A percentile compares a stretch with the other conserved stretches of the same genome.
These are phyloP conservation scores for Amphicarpaea edgeworthii DNA, from an alignment of 306 rosid species.

Conservation along the genomic window DNA sequence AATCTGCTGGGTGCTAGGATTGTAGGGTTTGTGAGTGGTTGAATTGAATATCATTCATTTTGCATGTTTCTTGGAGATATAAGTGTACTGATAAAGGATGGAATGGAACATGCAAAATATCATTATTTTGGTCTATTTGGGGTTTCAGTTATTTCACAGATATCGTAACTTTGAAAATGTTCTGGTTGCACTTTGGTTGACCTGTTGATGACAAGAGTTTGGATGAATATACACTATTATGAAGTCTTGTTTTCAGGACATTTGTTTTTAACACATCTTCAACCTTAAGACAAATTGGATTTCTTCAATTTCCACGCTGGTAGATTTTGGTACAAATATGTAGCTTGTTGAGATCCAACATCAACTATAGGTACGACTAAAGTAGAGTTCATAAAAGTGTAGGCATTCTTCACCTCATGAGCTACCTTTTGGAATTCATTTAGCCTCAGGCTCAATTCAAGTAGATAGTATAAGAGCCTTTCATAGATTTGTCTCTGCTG, in stretches of 20 bases:
- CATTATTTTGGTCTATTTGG: not conserved
- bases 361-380: not conserved
- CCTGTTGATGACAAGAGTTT: not conserved
- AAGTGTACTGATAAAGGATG: no score
- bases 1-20: slow-evolving; percentile 4
- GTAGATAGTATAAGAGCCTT: no score
- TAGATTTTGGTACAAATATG: not conserved
- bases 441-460: no score
- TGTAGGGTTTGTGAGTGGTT: not conserved
- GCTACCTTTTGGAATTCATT: not conserved
- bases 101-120: not conserved
- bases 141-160: no score
- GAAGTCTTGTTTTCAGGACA: slow-evolving; percentile 1
- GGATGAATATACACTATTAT: not conserved
- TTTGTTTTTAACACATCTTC: not conserved
- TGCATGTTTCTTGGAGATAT: not conserved
- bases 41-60: not conserved
- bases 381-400: not conserved
- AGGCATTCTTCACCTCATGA: not conserved
- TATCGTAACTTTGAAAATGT: slow-evolving; percentile 23
- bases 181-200: not conserved
- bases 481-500: no score
- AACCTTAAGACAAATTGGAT: not conserved
- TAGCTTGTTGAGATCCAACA: not conserved
- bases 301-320: not conserved